A percentile compares a stretch with the other conserved stretches of the same genome.
Evolutionary conservation across 1,139 yeast species (phyloP).

Genomic region (Suhomyces yuchorum): DNA sequence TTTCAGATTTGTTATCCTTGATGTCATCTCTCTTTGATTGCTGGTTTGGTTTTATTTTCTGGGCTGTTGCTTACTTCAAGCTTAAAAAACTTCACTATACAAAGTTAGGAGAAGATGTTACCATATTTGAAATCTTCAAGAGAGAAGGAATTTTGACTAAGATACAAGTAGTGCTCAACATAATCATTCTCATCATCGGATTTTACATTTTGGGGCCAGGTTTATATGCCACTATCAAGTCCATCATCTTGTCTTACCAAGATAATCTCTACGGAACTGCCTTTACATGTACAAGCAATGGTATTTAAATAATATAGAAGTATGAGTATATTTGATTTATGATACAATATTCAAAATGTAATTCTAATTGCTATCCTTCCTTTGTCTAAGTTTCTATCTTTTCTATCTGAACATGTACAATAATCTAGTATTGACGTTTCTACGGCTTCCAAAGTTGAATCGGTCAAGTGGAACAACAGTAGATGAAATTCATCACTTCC

Average conservation of each 20-base stretch:
- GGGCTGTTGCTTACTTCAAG: slow-evolving; percentile 63
- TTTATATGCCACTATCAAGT: slow-evolving; percentile 54
- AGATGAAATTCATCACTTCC: neutral
- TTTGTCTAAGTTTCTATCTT: neutral
- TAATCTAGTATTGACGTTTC: neutral
- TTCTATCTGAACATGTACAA: neutral
- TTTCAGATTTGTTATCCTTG: slow-evolving; percentile 56
- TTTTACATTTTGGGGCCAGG: slow-evolving; percentile 62
- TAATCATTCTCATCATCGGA: slow-evolving; percentile 47
- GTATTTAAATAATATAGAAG: slow-evolving; percentile 16
- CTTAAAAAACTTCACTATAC: slow-evolving; percentile 28
- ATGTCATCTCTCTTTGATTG: slow-evolving; percentile 68
- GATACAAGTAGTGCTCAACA: slow-evolving; percentile 37
- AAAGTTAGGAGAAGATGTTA: slow-evolving; percentile 12
- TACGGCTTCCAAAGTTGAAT: no score
- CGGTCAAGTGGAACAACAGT: no score
- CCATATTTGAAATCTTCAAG: slow-evolving; percentile 22
- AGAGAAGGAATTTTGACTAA: slow-evolving; percentile 25
- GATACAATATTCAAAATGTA: neutral
- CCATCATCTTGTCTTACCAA: slow-evolving; percentile 52
- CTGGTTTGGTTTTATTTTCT: slow-evolving; percentile 66
- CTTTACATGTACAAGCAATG: slow-evolving; percentile 53
- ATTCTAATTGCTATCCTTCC: no score
- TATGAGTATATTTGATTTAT: neutral
- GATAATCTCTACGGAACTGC: slow-evolving; percentile 52